A percentile compares a stretch with the other conserved stretches of the same genome.
These are phyloP conservation scores for Sporothrix dimorphospora DNA, from an alignment of 2,329 filamentous ascomycete species.

Conservation along the genomic window DNA sequence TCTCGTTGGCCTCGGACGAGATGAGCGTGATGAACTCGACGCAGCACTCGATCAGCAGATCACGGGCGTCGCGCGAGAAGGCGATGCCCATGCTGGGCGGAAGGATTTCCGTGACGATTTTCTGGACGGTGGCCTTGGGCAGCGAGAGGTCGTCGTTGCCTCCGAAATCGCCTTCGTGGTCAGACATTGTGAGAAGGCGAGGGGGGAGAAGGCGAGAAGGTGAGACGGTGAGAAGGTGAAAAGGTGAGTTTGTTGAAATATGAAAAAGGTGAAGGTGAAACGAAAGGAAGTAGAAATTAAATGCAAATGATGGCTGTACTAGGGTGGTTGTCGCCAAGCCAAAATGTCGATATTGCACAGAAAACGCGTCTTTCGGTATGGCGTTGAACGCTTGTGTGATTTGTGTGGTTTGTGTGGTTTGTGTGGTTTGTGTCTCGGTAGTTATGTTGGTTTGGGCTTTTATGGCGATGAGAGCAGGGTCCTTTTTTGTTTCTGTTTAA, in stretches of 20 bases:
- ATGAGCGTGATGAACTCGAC: conserved; percentile 99
- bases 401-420: not conserved
- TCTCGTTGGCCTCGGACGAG: conserved; percentile 98
- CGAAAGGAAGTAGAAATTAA: not conserved
- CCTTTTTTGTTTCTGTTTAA: not conserved
- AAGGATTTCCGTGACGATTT: conserved; percentile 93
- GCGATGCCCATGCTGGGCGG: conserved; percentile 73
- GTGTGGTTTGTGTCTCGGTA: not conserved
- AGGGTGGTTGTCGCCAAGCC: not conserved
- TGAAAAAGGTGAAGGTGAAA: too few relatives aligned
- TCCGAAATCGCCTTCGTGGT: conserved; percentile 61
- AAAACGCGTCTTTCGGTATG: too few relatives aligned
- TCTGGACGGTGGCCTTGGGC: conserved; percentile 71
- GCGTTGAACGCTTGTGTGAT: too few relatives aligned
- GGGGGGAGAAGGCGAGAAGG: too few relatives aligned
- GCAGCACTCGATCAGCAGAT: conserved; percentile 96
- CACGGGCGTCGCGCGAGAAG: conserved; percentile 93
- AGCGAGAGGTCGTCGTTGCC: conserved; percentile 67
- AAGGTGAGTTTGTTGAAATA: not conserved
- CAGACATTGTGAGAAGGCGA: conserved; percentile 56
- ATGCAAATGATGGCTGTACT: not conserved
- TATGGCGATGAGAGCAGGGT: too few relatives aligned
- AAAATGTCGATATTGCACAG: not conserved
- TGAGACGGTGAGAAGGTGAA: too few relatives aligned
- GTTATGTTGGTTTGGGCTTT: too few relatives aligned